phyloP scores from a whole-genome alignment of 1,139 yeast species.

The Hansenula anomala region DNA sequence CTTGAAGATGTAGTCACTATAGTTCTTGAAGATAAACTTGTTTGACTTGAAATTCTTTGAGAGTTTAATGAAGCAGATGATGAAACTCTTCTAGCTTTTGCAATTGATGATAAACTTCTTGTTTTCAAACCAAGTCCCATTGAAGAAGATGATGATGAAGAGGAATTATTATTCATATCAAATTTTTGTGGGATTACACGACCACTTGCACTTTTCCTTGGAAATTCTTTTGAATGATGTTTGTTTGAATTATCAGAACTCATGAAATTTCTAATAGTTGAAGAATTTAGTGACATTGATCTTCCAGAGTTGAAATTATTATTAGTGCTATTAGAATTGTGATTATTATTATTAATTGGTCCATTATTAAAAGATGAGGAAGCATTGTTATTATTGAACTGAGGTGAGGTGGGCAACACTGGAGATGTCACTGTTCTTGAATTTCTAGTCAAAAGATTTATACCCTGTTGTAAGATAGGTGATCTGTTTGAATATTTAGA shows the following conservation, averaged over 20 bases:
- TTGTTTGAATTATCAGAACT: constrained; percentile 11
- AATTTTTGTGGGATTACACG: constrained; percentile 38
- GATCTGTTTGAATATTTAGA: constrained; percentile 10
- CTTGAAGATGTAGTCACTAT: constrained; percentile 23
- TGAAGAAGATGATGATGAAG: constrained; percentile 5
- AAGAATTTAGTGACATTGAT: constrained; percentile 29
- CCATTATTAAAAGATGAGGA: too few relatives aligned
- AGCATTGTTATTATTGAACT: constrained; percentile 4
- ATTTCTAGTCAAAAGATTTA: constrained; percentile 17
- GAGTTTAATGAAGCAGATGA: constrained; percentile 26
- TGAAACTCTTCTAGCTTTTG: constrained; percentile 25
- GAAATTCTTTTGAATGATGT: constrained; percentile 19
- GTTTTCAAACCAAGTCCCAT: constrained; percentile 30
- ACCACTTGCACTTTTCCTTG: constrained; percentile 32
- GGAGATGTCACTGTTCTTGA: constrained; percentile 20
- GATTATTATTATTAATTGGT: not conserved
- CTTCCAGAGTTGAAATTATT: constrained; percentile 17
- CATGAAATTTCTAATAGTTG: constrained; percentile 24
- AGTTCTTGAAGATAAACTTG: constrained; percentile 19
- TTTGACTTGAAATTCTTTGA: constrained; percentile 19
- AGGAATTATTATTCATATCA: constrained; percentile 21
- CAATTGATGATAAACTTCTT: constrained; percentile 30
- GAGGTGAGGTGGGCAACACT: constrained; percentile 6
- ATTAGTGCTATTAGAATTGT: not conserved
- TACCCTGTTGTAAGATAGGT: constrained; percentile 24